phyloP scores from a whole-genome alignment of 1,139 yeast species.

The Suhomyces kunorum region DNA sequence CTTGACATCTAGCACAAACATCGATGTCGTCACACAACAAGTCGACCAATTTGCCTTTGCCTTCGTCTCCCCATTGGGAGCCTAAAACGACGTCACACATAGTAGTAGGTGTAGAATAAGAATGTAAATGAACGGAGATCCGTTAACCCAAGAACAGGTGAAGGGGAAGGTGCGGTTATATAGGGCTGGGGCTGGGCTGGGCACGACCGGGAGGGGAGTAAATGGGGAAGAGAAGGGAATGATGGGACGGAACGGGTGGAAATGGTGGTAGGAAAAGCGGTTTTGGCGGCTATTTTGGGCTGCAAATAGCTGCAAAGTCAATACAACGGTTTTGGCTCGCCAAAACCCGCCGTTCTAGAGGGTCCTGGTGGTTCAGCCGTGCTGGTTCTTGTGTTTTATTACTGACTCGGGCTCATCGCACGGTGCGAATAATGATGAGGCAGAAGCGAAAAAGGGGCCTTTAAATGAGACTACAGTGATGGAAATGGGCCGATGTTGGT shows the following conservation, averaged over 20 bases:
- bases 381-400: not conserved
- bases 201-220: slow-evolving; percentile 5
- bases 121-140: slow-evolving; percentile 18
- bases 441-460: too few species aligned
- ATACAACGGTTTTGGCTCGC: too few species aligned
- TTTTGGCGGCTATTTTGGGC: not conserved
- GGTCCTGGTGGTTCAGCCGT: not conserved
- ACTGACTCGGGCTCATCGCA: slow-evolving; percentile 1
- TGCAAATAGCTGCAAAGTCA: not conserved
- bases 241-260: not conserved
- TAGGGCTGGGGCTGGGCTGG: slow-evolving; percentile 2
- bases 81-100: slow-evolving; percentile 96
- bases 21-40: slow-evolving; percentile 90
- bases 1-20: slow-evolving; percentile 97
- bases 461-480: too few species aligned
- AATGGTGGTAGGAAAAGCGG: not conserved
- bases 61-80: slow-evolving; percentile 99
- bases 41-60: slow-evolving; percentile 96
- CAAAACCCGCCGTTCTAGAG: too few species aligned
- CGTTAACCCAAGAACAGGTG: slow-evolving; percentile 13
- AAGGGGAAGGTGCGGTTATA: slow-evolving; percentile 1
- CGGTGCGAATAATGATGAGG: not conserved
- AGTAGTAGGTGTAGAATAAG: slow-evolving; percentile 6
- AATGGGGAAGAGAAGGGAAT: not conserved
- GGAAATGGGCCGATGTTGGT: too few species aligned